Evolutionary conservation across 208 protist species (phyloP).

Genomic region (Strigomonas galati): DNA sequence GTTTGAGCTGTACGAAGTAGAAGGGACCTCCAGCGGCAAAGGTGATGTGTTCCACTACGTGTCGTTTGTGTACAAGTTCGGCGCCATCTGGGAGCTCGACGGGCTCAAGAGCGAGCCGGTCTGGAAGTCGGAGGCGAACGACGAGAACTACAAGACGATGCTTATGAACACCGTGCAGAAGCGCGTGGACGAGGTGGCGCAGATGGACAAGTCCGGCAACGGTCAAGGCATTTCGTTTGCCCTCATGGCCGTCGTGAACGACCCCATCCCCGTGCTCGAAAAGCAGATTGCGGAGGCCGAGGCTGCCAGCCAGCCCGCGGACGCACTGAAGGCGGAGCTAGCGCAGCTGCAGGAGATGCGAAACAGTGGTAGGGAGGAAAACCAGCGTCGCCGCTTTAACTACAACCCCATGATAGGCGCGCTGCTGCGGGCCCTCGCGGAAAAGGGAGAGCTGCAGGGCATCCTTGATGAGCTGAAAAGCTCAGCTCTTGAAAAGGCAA

Average conservation of each 20-base stretch:
- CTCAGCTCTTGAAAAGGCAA: slow-evolving; percentile 14
- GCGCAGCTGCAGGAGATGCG: slow-evolving; percentile 39
- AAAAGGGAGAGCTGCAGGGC: slow-evolving; percentile 83
- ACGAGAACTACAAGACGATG: slow-evolving; percentile 57
- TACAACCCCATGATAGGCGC: slow-evolving; percentile 96
- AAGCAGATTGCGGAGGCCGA: slow-evolving; percentile 50
- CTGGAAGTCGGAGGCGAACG: slow-evolving; percentile 58
- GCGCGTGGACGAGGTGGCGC: slow-evolving; percentile 72
- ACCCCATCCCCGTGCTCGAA: slow-evolving; percentile 69
- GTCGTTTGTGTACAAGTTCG: slow-evolving; percentile 90
- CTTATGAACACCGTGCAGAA: slow-evolving; percentile 83
- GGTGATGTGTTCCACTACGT: slow-evolving; percentile 97
- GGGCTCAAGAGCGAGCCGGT: slow-evolving; percentile 94
- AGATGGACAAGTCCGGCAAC: slow-evolving; percentile 36
- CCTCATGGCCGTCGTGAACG: slow-evolving; percentile 94
- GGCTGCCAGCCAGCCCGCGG: slow-evolving; percentile 45
- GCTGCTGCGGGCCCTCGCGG: slow-evolving; percentile 91
- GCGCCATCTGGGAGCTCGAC: slow-evolving; percentile 97
- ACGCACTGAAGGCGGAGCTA: slow-evolving; percentile 59
- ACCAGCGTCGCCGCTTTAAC: slow-evolving; percentile 96
- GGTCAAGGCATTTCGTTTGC: slow-evolving; percentile 94
- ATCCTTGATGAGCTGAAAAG: slow-evolving; percentile 44
- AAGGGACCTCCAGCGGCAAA: slow-evolving; percentile 21
- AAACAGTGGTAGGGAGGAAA: slow-evolving; percentile 81
- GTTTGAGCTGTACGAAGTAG: slow-evolving; percentile 9